A percentile compares a stretch with the other conserved stretches of the same genome.
Evolutionary conservation across 2,329 filamentous ascomycete species (phyloP).

Genomic region (Colletotrichum sublineola): DNA sequence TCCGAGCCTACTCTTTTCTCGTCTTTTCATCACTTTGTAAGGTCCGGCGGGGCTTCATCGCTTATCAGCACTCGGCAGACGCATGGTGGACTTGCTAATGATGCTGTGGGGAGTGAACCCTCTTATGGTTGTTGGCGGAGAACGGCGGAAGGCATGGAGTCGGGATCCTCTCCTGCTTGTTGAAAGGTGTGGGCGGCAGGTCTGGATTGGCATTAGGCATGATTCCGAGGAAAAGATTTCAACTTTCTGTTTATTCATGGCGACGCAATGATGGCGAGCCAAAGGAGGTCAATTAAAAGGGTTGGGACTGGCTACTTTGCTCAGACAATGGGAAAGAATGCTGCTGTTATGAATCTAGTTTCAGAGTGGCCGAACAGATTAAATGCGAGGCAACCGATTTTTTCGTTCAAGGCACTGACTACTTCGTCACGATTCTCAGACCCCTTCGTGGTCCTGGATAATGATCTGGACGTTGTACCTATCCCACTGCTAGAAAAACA

Average conservation of each 20-base stretch:
- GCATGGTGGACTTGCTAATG: constrained; percentile 25
- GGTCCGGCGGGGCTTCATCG: constrained; percentile 27
- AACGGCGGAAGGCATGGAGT: constrained; percentile 25
- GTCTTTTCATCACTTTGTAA: constrained; percentile 38
- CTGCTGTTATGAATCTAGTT: constrained; percentile 32
- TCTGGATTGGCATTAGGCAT: constrained; percentile 42
- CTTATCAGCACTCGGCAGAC: constrained; percentile 36
- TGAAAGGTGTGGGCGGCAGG: constrained; percentile 28
- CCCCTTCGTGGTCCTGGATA: not conserved
- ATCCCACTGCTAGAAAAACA: not conserved
- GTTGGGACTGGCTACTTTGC: constrained; percentile 40
- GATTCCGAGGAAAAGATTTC: constrained; percentile 43
- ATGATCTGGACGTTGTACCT: not conserved
- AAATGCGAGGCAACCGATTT: constrained; percentile 18
- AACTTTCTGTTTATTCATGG: constrained; percentile 42
- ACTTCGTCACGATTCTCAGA: not conserved
- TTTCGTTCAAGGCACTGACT: not conserved
- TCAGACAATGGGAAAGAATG: constrained; percentile 40
- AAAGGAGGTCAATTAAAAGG: constrained; percentile 41
- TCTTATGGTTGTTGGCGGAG: constrained; percentile 23
- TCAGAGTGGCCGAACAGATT: constrained; percentile 22
- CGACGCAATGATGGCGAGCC: constrained; percentile 40
- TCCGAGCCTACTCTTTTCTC: constrained; percentile 31
- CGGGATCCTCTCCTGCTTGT: constrained; percentile 34
- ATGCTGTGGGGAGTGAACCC: constrained; percentile 10